phyloP scores from a whole-genome alignment of 2,329 filamentous ascomycete genomes.

The Venturia effusa region DNA sequence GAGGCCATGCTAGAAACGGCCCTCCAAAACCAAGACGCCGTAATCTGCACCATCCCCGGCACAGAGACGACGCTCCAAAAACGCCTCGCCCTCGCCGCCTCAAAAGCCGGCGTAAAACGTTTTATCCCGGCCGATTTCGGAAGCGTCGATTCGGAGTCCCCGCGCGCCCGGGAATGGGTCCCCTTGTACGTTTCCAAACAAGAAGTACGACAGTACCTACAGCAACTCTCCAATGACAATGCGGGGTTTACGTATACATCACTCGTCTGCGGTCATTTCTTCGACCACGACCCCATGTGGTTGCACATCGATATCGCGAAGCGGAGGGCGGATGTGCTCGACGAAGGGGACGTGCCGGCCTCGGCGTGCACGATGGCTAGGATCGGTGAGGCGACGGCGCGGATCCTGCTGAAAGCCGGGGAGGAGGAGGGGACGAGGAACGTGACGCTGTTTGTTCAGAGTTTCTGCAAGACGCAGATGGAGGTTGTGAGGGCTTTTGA shows the following conservation, averaged over 20 bases:
- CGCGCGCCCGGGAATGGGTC: slow-evolving; percentile 2
- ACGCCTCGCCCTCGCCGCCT: slow-evolving; percentile 3
- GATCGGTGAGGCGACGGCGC: not conserved
- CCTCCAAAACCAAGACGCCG: slow-evolving; percentile 14
- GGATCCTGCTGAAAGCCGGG: not conserved
- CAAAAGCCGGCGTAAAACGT: slow-evolving; percentile 9
- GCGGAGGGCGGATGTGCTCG: not conserved
- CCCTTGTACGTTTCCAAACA: slow-evolving; percentile 7
- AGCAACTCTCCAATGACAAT: not conserved
- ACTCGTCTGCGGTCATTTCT: slow-evolving; percentile 10
- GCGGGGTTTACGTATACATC: slow-evolving; percentile 5
- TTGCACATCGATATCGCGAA: slow-evolving; percentile 1
- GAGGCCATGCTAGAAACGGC: slow-evolving; percentile 4
- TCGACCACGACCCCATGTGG: slow-evolving; percentile 4
- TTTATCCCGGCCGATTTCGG: slow-evolving; percentile 13
- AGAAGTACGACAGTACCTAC: slow-evolving; percentile 4
- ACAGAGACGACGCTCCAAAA: slow-evolving; percentile 3
- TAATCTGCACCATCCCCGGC: slow-evolving; percentile 11
- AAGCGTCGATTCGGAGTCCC: not conserved
- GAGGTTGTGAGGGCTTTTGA: slow-evolving; percentile 1
- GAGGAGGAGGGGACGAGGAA: slow-evolving; percentile 5
- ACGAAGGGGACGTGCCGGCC: not conserved
- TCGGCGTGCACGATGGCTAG: not conserved
- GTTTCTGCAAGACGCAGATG: slow-evolving; percentile 7
- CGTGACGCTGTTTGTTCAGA: slow-evolving; percentile 8